Conservation (phyloP, 140 eudicot species). For the Anethum foeniculum region DNA sequence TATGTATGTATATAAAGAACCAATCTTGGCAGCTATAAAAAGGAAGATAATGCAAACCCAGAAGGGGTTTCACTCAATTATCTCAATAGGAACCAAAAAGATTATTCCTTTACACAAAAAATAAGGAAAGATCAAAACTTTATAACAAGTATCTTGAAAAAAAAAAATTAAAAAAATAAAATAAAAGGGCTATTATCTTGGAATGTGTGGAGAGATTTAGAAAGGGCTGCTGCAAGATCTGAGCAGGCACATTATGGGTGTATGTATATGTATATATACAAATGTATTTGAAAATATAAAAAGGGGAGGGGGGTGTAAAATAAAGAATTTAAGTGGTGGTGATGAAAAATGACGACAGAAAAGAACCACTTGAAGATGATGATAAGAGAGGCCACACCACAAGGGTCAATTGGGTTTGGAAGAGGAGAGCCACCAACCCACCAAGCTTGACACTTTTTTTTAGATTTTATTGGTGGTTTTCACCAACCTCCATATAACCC, state of each 20-base stretch:
- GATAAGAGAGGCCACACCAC: not conserved
- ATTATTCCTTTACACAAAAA: not conserved
- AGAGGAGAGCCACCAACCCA: not conserved
- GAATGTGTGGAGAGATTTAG: conserved; percentile 1
- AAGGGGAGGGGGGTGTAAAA: not conserved
- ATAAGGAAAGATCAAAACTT: conserved; percentile 1
- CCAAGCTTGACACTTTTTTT: not conserved
- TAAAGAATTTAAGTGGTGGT: not conserved
- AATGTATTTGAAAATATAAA: not conserved
- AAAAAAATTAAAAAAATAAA: not conserved
- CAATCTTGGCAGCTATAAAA: not conserved
- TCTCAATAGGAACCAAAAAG: not conserved
- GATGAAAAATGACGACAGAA: not conserved
- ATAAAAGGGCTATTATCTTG: not conserved
- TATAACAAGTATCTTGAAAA: not conserved
- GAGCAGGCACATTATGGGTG: conserved; percentile 2
- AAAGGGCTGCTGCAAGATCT: conserved; percentile 4
- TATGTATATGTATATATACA: not conserved
- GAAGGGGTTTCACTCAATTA: not conserved
- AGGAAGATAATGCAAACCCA: not conserved
- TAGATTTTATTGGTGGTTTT: not conserved
- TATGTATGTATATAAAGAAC: not conserved
- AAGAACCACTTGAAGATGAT: not conserved
- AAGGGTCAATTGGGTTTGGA: not conserved
- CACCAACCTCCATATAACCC: not conserved